Conservation (phyloP, 108 stramenopile species). For the Schizochytrium sp. region DNA sequence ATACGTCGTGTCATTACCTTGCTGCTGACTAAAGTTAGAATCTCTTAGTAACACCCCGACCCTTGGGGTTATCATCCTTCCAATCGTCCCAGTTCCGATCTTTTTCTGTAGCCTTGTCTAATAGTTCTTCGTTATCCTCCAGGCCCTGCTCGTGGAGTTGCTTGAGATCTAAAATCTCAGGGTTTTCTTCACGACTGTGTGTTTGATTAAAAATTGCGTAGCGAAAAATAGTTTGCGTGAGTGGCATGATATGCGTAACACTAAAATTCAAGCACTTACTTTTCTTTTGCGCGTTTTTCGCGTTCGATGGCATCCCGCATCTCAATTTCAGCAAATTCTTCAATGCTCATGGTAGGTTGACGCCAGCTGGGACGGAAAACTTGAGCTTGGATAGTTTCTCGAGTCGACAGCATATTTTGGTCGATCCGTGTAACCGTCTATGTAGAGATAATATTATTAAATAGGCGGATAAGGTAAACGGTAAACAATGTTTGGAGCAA, state of each 20-base stretch:
- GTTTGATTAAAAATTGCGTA: not conserved
- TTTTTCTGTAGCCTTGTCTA: conserved; percentile 85
- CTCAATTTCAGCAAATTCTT: conserved; percentile 91
- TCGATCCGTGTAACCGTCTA: conserved; percentile 70
- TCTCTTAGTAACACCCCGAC: conserved; percentile 90
- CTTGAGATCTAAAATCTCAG: conserved; percentile 70
- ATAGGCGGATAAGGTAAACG: not conserved
- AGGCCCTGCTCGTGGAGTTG: conserved; percentile 90
- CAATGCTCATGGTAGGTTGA: conserved; percentile 93
- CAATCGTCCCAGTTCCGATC: conserved; percentile 96
- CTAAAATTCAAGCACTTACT: conserved; percentile 53
- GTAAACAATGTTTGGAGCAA: not conserved
- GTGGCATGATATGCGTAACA: conserved; percentile 34
- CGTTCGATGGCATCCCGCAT: conserved; percentile 83
- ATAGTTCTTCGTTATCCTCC: conserved; percentile 86
- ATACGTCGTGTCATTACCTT: not conserved
- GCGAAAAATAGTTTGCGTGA: not conserved
- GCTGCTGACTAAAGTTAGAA: not conserved
- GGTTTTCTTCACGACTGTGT: conserved; percentile 71
- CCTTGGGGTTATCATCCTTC: conserved; percentile 93
- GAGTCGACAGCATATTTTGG: conserved; percentile 70
- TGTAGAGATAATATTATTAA: not conserved
- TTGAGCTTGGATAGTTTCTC: conserved; percentile 82
- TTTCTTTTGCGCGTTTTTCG: conserved; percentile 78
- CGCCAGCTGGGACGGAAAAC: conserved; percentile 94